Evolutionary conservation across 768 basidiomycete genomes (phyloP), one percentile per base, ranked within the genome.

Genomic region (Tricholoma saponaceum): DNA sequence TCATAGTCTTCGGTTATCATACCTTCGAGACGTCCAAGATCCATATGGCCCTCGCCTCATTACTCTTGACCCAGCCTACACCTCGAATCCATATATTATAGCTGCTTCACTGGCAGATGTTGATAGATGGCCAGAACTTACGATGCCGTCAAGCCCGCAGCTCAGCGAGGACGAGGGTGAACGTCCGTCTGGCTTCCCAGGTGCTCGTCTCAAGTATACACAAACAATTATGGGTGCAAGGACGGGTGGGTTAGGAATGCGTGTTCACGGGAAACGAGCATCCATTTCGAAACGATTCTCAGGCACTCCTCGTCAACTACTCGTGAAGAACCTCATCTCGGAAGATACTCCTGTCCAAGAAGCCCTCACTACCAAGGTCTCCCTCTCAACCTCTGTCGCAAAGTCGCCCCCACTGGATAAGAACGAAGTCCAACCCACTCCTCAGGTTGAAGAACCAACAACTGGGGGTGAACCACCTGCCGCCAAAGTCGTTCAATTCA

Each of bases 21-120:
- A 95, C 67, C 78, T 98, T n/a, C 89, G 93, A 59, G 84, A 88
- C 63, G 85, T 93, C 39, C 89, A 93, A 57, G 95, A 97, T 66
- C 86, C 88, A 0, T 92, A 95, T 66, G 90, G 90, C 13, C 74
- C 86, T 0, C 83, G 92, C 28, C 78, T 96, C 66, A 86, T 97
- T 64, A 83, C 91, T 5, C 77, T 95, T 51, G 86, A 87, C 66
- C 87, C 89, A 0, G 80, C 84, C 0, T 90, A 92, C 75, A 74
- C 83, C 16, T 78, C 86, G 12, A 96, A 95, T 67, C 87, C 92
- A 0, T 94, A 95, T 70, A 85, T 95, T 64, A 76, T 84, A 53
- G 87, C 90, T 6, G 82, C 91, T 0, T 86, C 86, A 2, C 83
- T 95, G 30, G 86, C 92, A 2, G 93, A 98, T 69, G 65, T 74